phyloP scores from a whole-genome alignment of 176 grass and related monocot species.

The Poa annua region DNA sequence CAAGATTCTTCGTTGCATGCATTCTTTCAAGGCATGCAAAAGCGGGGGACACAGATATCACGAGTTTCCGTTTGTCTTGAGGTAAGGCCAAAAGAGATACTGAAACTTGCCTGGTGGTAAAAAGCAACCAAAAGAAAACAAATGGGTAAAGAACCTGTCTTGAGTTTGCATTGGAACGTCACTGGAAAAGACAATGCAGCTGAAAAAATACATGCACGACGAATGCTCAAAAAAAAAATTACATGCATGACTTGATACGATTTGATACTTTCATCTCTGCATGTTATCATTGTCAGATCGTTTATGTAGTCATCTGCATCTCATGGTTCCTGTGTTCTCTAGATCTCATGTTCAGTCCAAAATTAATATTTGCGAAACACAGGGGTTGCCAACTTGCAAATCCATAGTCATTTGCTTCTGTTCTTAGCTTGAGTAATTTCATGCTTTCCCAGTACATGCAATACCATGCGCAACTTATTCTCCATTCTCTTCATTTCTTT shows the following conservation, averaged over 20 bases:
- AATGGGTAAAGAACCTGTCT: constrained; percentile 23
- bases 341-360: neutral
- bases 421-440: neutral
- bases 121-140: constrained; percentile 54
- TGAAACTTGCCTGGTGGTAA: constrained; percentile 37
- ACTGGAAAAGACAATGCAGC: constrained; percentile 40
- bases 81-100: constrained; percentile 56
- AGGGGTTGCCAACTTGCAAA: neutral
- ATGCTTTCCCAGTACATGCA: neutral
- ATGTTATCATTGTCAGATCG: neutral
- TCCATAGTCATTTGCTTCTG: neutral
- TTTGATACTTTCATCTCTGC: neutral
- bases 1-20: constrained; percentile 62
- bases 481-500: neutral
- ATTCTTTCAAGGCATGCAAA: constrained; percentile 65
- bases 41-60: constrained; percentile 58
- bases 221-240: too few relatives aligned
- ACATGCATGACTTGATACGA: constrained; percentile 21
- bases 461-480: neutral
- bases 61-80: constrained; percentile 57
- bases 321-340: neutral
- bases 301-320: neutral
- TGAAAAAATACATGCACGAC: constrained; percentile 26
- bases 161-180: constrained; percentile 38
- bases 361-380: neutral